Conservation (phyloP, 108 stramenopile genomes). For the Aurantiochytrium sp. region DNA sequence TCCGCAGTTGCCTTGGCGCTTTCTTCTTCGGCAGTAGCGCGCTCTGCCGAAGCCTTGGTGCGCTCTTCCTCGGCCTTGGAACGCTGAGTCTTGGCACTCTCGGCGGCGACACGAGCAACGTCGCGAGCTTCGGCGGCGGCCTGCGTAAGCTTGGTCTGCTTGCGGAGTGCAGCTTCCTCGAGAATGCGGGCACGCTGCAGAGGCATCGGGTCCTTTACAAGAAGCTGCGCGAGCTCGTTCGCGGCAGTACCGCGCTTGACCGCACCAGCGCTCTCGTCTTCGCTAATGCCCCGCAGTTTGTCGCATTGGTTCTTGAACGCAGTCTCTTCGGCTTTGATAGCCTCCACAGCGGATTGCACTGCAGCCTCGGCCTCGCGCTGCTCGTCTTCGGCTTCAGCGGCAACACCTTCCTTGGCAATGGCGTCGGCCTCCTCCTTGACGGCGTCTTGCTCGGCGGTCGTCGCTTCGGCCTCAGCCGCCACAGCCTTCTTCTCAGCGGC, state of each 20-base stretch:
- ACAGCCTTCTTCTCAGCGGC: neutral
- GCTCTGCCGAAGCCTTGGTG: neutral
- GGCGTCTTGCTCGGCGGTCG: neutral
- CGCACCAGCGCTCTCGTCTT: neutral
- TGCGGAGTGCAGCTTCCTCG: constrained; percentile 22
- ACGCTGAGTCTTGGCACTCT: neutral
- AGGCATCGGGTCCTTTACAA: constrained; percentile 18
- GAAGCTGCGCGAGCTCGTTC: constrained; percentile 17
- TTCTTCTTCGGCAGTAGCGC: neutral
- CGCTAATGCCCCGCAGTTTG: neutral
- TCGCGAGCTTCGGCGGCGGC: neutral
- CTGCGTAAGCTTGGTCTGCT: constrained; percentile 13
- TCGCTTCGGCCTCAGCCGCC: neutral
- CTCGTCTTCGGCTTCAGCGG: constrained; percentile 5
- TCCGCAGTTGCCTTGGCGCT: neutral
- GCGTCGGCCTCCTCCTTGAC: neutral
- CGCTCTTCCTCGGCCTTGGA: neutral
- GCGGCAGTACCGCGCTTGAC: constrained; percentile 24
- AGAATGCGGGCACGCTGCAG: constrained; percentile 15
- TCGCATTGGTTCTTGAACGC: neutral
- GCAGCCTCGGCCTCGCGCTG: neutral
- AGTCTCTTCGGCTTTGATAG: constrained; percentile 13
- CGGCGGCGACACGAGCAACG: neutral
- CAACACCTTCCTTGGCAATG: neutral
- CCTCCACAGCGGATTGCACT: neutral